Conservation (phyloP, 1,284 basidiomycete species). For the Chiua sp. region DNA sequence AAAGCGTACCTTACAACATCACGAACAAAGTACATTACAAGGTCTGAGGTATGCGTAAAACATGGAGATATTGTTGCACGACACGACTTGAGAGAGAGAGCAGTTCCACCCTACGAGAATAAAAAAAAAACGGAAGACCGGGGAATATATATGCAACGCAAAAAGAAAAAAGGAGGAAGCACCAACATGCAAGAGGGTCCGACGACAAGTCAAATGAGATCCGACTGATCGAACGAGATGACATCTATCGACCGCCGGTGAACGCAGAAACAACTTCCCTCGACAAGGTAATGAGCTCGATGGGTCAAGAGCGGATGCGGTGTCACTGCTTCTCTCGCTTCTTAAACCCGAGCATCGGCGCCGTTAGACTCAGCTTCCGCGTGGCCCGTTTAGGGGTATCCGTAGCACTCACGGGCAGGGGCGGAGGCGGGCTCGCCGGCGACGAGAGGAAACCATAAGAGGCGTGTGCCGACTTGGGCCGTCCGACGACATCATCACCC, state of each 20-base stretch:
- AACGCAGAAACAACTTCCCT: no score
- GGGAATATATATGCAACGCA: conserved; percentile 8
- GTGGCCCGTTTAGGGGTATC: conserved; percentile 48
- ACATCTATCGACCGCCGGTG: no score
- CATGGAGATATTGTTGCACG: conserved; percentile 20
- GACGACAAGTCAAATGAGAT: conserved; percentile 14
- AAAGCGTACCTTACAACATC: conserved; percentile 26
- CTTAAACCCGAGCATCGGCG: conserved; percentile 65
- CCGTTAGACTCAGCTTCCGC: conserved; percentile 72
- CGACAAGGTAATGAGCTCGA: no score
- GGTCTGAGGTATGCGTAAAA: conserved; percentile 29
- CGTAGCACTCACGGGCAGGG: conserved; percentile 23
- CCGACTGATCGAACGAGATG: conserved; percentile 15
- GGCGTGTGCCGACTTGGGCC: conserved; percentile 36
- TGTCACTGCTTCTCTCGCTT: conserved; percentile 46
- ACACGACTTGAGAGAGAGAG: conserved; percentile 9
- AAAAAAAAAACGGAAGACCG: neutral
- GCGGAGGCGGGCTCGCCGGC: conserved; percentile 25
- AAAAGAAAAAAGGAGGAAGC: neutral
- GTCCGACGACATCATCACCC: neutral
- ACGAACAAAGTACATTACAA: conserved; percentile 30
- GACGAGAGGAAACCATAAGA: conserved; percentile 17
- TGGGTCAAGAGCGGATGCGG: neutral
- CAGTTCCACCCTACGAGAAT: conserved; percentile 17
- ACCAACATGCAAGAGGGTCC: neutral